Conservation (phyloP, 441 rosid species). For the Euphorbia celastroides region DNA sequence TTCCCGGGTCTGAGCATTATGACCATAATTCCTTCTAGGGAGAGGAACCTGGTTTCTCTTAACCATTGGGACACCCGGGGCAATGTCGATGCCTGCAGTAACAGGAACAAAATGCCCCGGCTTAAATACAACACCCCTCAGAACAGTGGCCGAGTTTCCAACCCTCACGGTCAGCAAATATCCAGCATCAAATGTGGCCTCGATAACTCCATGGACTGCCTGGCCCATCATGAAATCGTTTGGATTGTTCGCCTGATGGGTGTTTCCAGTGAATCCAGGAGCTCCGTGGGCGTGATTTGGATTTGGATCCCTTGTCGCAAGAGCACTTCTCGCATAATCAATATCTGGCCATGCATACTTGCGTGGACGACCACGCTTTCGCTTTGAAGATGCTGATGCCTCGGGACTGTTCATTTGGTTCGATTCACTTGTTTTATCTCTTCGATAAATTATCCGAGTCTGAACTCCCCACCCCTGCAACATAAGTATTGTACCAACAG, state of each 20-base stretch:
- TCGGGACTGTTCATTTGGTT: constrained; percentile 36
- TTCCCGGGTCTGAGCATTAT: constrained; percentile 24
- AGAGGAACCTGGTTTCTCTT: constrained; percentile 47
- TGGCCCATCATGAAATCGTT: constrained; percentile 50
- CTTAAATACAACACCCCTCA: constrained; percentile 77
- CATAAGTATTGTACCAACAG: constrained; percentile 7
- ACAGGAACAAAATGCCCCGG: constrained; percentile 62
- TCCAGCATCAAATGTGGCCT: constrained; percentile 80
- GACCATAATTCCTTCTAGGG: constrained; percentile 26
- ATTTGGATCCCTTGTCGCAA: constrained; percentile 25
- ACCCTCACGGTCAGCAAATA: constrained; percentile 67
- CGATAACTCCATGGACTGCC: constrained; percentile 60
- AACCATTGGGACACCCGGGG: constrained; percentile 62
- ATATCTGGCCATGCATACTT: constrained; percentile 40
- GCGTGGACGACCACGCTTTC: constrained; percentile 89
- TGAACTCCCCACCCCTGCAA: constrained; percentile 22
- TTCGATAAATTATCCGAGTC: neutral
- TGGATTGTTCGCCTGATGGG: constrained; percentile 26
- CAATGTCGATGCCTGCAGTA: constrained; percentile 57
- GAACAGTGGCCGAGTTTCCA: constrained; percentile 50
- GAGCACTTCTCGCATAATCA: constrained; percentile 16
- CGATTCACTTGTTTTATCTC: constrained; percentile 44
- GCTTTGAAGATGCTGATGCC: constrained; percentile 49
- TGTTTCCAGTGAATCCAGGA: constrained; percentile 33
- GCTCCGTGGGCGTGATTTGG: constrained; percentile 26